Percentiles rank a stretch among this genome's conserved stretches.
Conservation (phyloP, 2,329 filamentous ascomycete genomes). For the Claviceps quebecensis region DNA sequence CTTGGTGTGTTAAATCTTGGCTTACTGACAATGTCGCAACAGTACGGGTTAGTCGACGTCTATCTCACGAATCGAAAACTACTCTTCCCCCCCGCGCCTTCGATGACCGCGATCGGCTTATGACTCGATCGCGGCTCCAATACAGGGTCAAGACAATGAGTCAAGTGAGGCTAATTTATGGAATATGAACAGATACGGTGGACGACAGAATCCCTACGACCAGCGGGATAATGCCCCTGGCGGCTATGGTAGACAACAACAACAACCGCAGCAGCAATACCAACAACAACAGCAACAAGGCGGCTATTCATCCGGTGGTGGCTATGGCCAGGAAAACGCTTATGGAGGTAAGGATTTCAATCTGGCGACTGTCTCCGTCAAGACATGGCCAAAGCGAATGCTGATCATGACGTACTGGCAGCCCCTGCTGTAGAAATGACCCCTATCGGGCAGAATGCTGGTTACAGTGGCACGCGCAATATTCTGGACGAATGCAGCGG, state of each 20-base stretch:
- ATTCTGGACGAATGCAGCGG: constrained; percentile 76
- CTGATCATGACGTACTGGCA: constrained; percentile 8
- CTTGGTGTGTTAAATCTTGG: constrained; percentile 3
- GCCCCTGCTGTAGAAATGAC: constrained; percentile 56
- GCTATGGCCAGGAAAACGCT: constrained; percentile 13
- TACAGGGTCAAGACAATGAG: background rate
- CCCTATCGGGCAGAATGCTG: constrained; percentile 40
- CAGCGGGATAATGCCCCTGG: constrained; percentile 29
- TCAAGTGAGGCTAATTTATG: background rate
- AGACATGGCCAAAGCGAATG: background rate
- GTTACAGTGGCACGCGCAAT: constrained; percentile 40
- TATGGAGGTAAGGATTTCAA: constrained; percentile 16
- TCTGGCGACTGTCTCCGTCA: background rate
- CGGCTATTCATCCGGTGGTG: constrained; percentile 4
- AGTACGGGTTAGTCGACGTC: constrained; percentile 40
- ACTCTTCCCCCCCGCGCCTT: background rate
- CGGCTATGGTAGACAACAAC: constrained; percentile 17
- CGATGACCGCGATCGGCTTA: too few species aligned
- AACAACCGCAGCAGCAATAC: constrained; percentile 3
- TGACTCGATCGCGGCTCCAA: background rate
- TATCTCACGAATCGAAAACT: background rate
- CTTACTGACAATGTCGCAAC: constrained; percentile 18
- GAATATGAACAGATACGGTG: constrained; percentile 33
- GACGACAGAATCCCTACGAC: constrained; percentile 43
- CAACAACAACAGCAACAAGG: background rate